phyloP scores from a whole-genome alignment of 192 early-diverging fungal genomes.

The Coemansia sp. region DNA sequence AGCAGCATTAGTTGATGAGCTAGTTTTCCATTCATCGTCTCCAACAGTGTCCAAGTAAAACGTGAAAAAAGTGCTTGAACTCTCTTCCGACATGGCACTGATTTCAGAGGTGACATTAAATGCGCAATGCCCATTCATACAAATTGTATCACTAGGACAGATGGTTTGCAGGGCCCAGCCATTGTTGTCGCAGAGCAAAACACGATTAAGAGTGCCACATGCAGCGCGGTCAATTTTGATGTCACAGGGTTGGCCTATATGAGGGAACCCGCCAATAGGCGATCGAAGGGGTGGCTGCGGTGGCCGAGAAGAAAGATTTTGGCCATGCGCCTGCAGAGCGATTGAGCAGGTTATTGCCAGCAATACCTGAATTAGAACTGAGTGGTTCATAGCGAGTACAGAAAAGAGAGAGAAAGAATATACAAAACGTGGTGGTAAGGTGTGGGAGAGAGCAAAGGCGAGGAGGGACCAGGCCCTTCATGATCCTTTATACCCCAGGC shows the following conservation, averaged over 20 bases:
- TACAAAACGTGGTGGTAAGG: background rate
- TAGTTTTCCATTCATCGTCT: background rate
- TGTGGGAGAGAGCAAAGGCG: background rate
- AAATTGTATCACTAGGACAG: background rate
- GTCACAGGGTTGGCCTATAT: background rate
- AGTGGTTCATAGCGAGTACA: background rate
- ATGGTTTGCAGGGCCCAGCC: constrained; percentile 5
- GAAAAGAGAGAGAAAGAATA: background rate
- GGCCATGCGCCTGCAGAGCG: background rate
- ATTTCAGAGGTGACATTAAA: background rate
- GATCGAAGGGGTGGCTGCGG: background rate
- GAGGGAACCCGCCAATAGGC: background rate
- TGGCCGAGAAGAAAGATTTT: background rate
- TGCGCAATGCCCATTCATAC: background rate
- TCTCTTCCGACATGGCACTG: background rate
- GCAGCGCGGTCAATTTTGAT: background rate
- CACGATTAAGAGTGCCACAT: background rate
- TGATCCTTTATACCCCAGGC: background rate
- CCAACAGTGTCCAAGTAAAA: background rate
- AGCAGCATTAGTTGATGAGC: background rate
- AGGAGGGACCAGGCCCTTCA: background rate
- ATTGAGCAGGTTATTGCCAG: background rate
- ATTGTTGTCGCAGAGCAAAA: constrained; percentile 1
- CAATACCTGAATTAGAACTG: background rate
- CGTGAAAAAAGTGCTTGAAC: background rate